Evolutionary conservation across 129 eudicot genomes (phyloP), one percentile per base, ranked within the genome.

Genomic region (Oenanthe sinensis): DNA sequence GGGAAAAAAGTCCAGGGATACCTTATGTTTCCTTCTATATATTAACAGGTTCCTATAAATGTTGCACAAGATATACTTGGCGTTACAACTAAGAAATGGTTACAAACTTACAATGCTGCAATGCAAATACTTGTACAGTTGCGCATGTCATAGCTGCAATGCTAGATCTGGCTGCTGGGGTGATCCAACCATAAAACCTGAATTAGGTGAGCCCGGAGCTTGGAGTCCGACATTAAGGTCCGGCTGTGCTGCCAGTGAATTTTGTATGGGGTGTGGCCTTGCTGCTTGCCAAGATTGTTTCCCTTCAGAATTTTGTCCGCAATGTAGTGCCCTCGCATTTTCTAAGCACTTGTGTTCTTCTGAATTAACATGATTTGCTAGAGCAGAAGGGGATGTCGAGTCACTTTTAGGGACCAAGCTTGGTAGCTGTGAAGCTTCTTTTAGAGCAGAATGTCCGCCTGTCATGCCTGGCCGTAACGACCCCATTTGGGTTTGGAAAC

Each of bases 141-240:
- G 65, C n/a, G 28, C 39, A 14, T 39, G 76, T 72, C 76, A 72
- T 44, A 72, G 76, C 87, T 95, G 99, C 84, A 95, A 88, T 8
- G 91, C 97, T 77, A 95, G 87, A 82, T 95, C 99, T 17, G 99
- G 97, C 81, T 91, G 96, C 80, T 88, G 93, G 72, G 94, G 80
- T 24, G 96, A 89, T 50, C 91, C 82, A 6, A 83, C 86, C 79
- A 75, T 87, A 50, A 87, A 81, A 75, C 93, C 91, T 42, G 93
- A 89, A 72, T 81, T 84, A 1, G 96, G 92, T 58, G 93, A 85
- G 50, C 82, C 83, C 44, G 87, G 86, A 67, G 82, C 88, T 68
- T 85, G 90, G 26, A 87, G 71, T 75, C 91, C 78, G 8, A 88
- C 88, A 84, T 88, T 95, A 79, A 88, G 89, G 79, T 95, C 99